Base-by-base conservation (phyloP, 2,329 filamentous ascomycete genomes). In the Alternaria brassicae region DNA sequence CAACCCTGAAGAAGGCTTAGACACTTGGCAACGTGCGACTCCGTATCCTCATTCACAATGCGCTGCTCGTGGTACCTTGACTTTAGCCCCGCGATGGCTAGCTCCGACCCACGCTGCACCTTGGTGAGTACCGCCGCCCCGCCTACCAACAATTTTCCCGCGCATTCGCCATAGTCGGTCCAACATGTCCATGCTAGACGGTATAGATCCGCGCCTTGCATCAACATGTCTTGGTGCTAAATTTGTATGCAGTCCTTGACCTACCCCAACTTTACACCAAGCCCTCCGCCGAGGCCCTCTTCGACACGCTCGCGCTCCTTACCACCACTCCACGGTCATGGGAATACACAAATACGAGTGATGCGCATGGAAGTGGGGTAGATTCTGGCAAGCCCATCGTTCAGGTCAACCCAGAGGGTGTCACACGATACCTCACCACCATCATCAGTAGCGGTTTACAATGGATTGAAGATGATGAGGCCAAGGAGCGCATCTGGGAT, bases 231-330 rank as follows among this genome's bases (percentile, higher is more conserved):
- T n/a, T 12, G 45, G 19, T 42, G 51, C 68, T 73, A 50, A 72
- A 55, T 12, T 15, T 41, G 6, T 17, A 3, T 44, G n/a, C 71
- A 89, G 88, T 88, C 58, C 81, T 89, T 58, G 91, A 94, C 72
- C 86, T 97, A 25, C 92, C 93, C n/a, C 91, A 93, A 72, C 84
- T 94, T 62, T 92, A 93, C 84, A 86, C 89, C 69, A 89, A 87
- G 71, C 93, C 93, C 6, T 82, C 87, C 19, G 88, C 86, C 58
- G 79, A 82, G 30, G 82, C 84, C 4, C 83, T 97, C 44, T 78
- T 92, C 49, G 79, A 83, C 25, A 86, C 87, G 25, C 85, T 97
- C n/a, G 79, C 85, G 32, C 80, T 86, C 27, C 84, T 97, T 34
- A 84, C 86, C 58, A 80, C 90, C 34, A 84, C 87, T 54, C 91